Evolutionary conservation across 2,329 filamentous ascomycete genomes (phyloP), one percentile per base, ranked within the genome.

Genomic region (Fusarium veterinarium): DNA sequence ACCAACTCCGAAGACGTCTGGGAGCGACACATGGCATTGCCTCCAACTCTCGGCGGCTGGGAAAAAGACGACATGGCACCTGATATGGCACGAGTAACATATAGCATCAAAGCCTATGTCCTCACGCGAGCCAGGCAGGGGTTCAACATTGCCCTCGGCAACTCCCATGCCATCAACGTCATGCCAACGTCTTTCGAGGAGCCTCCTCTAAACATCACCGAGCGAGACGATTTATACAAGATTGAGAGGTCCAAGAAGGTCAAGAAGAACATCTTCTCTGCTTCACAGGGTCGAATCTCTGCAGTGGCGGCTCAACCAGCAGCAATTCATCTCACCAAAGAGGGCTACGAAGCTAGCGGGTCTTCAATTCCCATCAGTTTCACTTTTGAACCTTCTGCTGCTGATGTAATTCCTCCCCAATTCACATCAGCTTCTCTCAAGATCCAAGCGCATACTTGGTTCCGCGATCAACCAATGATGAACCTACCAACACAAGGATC

Each of bases 51-150:
- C 11, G 67, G 75, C 1, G 59, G 52, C 14, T 77, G 75, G 75
- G 72, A 75, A 8, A 75, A 67, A 6, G 69, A 77, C 6, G 75
- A 77, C 11, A 64, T 77, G 57, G 62, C 69, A 8, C 70, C 73
- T 0, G 53, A 62, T 0, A 67, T 74, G 61, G 65, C 74, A 3
- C 61, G 57, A 25, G 57, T 76, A 28, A 67, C 48, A 23, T 77
- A 77, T 35, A 64, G 67, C 45, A 35, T 76, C 56, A 67, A 62
- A 41, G 65, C 65, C 6, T 60, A 67, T 12, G 57, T 76, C 2
- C 46, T 74, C 2, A 53, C 31, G 0, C 37, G 62, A 20, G 35
- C 65, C 8, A 64, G 58, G 41, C 53, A 64, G 3, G 65, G 62
- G 4, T 48, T 49, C 28, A 45, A 55, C 44, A 57, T 69, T 20